A percentile compares a stretch with the other conserved stretches of the same genome.
phyloP scores from a whole-genome alignment of 2,329 filamentous ascomycete species.

The Bisporella sp. region DNA sequence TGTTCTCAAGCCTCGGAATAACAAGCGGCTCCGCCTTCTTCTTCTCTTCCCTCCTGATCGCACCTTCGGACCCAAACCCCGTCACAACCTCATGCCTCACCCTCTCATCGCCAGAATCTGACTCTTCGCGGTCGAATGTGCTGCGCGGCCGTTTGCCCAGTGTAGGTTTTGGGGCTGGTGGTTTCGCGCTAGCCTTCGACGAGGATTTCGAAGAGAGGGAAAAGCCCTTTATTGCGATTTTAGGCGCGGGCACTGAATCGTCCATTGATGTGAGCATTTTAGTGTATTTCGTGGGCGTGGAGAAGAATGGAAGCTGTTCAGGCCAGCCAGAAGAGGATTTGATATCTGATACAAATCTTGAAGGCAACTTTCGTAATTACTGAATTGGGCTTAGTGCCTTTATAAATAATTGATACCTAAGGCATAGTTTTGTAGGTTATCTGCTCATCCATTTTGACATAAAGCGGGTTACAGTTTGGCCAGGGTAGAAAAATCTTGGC shows the following conservation, averaged over 20 bases:
- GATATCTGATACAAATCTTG: no score
- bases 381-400: no score
- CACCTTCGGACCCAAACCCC: constrained; percentile 43
- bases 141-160: constrained; percentile 35
- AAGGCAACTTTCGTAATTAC: no score
- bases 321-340: not conserved
- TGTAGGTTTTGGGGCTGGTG: constrained; percentile 14
- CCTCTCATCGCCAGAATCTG: constrained; percentile 47
- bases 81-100: constrained; percentile 40
- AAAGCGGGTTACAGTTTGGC: no score
- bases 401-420: no score
- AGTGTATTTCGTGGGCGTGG: not conserved
- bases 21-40: constrained; percentile 36
- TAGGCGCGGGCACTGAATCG: constrained; percentile 15
- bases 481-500: no score
- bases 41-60: constrained; percentile 23
- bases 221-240: constrained; percentile 30
- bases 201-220: constrained; percentile 31
- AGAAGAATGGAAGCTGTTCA: not conserved
- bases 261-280: constrained; percentile 21
- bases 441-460: no score
- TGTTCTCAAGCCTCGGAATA: constrained; percentile 52
- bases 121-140: constrained; percentile 28
- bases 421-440: not conserved
- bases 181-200: constrained; percentile 21